These are phyloP conservation scores for Musa acuminata DNA, from an alignment of 176 grass and related monocot genomes.

Conservation along the genomic window DNA sequence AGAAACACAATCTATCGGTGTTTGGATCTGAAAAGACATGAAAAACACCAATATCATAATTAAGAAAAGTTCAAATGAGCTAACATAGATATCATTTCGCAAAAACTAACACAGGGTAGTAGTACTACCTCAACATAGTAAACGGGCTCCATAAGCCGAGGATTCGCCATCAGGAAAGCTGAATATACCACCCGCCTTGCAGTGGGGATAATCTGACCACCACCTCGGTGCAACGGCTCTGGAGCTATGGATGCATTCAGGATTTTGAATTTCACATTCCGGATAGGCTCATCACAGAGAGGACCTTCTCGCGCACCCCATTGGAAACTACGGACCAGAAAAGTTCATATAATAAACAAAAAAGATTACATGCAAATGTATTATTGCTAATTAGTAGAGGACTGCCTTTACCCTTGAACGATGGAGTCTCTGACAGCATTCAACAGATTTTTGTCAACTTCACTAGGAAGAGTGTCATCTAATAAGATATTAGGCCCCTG, in stretches of 20 bases:
- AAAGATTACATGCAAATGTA: conserved; percentile 3
- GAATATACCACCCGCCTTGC: conserved; percentile 95
- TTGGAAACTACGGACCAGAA: conserved; percentile 53
- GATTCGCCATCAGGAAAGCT: conserved; percentile 92
- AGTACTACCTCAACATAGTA: conserved; percentile 87
- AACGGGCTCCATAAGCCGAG: conserved; percentile 94
- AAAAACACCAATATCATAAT: conserved; percentile 20
- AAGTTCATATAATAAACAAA: conserved; percentile 25
- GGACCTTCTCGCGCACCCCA: conserved; percentile 99
- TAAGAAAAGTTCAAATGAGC: not conserved
- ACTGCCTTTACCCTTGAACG: conserved; percentile 69
- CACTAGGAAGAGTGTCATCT: conserved; percentile 85
- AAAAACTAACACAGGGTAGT: not conserved
- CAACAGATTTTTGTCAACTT: conserved; percentile 90
- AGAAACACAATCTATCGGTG: conserved; percentile 95
- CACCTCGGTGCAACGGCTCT: conserved; percentile 91
- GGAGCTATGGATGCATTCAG: conserved; percentile 78
- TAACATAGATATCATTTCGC: too few species aligned
- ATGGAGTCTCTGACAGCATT: conserved; percentile 92
- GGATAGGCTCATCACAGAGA: conserved; percentile 91
- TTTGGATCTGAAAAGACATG: conserved; percentile 74
- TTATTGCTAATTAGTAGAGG: not conserved
- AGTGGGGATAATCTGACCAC: conserved; percentile 96
- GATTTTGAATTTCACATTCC: conserved; percentile 98
- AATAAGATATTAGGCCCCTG: conserved; percentile 95